Base-by-base conservation (phyloP, 2,329 filamentous ascomycete species). In the Aspergillus piperis region DNA sequence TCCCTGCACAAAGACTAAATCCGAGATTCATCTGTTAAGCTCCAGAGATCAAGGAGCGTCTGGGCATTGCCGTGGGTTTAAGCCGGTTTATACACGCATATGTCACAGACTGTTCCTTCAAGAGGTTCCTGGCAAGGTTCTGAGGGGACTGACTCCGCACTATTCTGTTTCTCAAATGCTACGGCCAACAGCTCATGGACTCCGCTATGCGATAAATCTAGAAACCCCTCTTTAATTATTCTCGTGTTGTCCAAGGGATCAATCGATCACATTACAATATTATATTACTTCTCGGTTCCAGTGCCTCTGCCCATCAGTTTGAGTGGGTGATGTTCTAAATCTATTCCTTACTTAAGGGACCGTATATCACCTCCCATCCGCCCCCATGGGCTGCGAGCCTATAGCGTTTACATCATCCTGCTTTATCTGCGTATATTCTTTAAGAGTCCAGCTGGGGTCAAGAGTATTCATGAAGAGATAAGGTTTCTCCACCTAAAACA, bases 391-490 rank as follows among this genome's bases (percentile, higher is more conserved):
- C 54, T 7, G 39, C 27, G 4, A 36, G 47, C 57, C 39, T 58
- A 54, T 54, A 58, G 8, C 27, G 50, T 21, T 49, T 27, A 21
- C 39, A 1, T 54, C 49, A 52, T 58, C 57, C 5, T 25, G 30
- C 39, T 39, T 49, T 54, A 2, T 48, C 21, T n/a, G 19, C 27
- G 5, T 39, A 4, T 39, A 8, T 54, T 39, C 3, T 27, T 36
- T 7, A 36, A 15, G 3, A 52, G 3, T 15, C 10, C 41, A 42
- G 21, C 15, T 21, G 48, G 27, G 55, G 0, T 64, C 54, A 3
- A 78, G 73, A 30, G 79, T 71, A 52, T 82, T 81, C 77, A 81
- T 80, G 8, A 75, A 78, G 58, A 82, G 81, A 57, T 77, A 82
- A 0, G 80, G 80, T 66, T 82, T 79, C 58, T 83, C 80, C 1